Evolutionary conservation across 371 early-diverging fungal genomes (phyloP).

Genomic region (Rhizopus microsporus): DNA sequence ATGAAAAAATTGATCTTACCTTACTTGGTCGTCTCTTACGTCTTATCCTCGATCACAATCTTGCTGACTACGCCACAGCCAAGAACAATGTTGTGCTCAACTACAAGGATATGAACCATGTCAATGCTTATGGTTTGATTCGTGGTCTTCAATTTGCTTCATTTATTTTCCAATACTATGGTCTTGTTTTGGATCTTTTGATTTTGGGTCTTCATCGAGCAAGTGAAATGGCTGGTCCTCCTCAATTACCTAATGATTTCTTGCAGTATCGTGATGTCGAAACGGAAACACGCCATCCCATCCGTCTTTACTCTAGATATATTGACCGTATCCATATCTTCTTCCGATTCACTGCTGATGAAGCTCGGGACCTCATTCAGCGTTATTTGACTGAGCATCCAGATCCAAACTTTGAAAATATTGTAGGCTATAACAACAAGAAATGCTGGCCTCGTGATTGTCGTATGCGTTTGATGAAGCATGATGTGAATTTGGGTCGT

Average conservation of each 20-base stretch:
- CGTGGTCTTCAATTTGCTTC: slow-evolving; percentile 98
- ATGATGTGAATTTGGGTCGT: slow-evolving; percentile 81
- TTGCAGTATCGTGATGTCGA: slow-evolving; percentile 92
- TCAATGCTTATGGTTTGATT: slow-evolving; percentile 96
- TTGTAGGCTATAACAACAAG: slow-evolving; percentile 97
- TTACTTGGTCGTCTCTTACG: slow-evolving; percentile 94
- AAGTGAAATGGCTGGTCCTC: slow-evolving; percentile 96
- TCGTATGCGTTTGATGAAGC: slow-evolving; percentile 98
- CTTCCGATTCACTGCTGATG: slow-evolving; percentile 92
- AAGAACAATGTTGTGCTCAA: slow-evolving; percentile 96
- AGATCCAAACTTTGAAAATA: slow-evolving; percentile 98
- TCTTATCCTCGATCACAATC: slow-evolving; percentile 95
- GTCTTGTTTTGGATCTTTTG: slow-evolving; percentile 93
- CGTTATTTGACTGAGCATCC: slow-evolving; percentile 97
- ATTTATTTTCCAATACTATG: slow-evolving; percentile 98
- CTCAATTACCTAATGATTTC: slow-evolving; percentile 94
- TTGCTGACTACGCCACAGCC: slow-evolving; percentile 99
- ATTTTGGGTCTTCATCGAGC: slow-evolving; percentile 96
- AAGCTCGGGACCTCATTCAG: slow-evolving; percentile 94
- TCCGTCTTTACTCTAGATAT: slow-evolving; percentile 95
- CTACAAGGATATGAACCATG: slow-evolving; percentile 99
- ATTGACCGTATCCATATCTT: slow-evolving; percentile 94
- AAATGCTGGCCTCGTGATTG: slow-evolving; percentile 98
- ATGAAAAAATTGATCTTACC: slow-evolving; percentile 98
- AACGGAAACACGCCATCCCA: slow-evolving; percentile 95